Conservation (phyloP, 1,139 yeast genomes). For the Kluyveromyces marxianus region DNA sequence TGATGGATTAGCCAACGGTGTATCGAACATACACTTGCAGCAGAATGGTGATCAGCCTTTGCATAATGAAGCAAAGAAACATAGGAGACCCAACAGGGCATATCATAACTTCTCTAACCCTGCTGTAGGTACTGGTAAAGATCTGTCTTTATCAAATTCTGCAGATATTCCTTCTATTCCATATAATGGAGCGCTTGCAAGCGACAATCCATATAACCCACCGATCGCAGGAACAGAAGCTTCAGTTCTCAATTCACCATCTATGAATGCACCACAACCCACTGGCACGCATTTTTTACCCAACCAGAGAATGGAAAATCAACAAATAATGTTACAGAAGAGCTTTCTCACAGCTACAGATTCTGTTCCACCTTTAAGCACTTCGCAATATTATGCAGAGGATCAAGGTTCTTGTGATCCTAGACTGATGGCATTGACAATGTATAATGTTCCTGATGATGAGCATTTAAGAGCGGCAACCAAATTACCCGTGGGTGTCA, state of each 20-base stretch:
- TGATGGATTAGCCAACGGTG: constrained; percentile 11
- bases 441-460: constrained; percentile 77
- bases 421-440: constrained; percentile 65
- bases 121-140: constrained; percentile 3
- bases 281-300: constrained; percentile 42
- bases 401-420: constrained; percentile 88
- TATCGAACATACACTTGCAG: constrained; percentile 18
- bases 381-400: constrained; percentile 57
- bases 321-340: constrained; percentile 39
- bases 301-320: constrained; percentile 47
- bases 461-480: constrained; percentile 66
- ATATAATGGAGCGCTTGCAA: not conserved
- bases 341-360: constrained; percentile 65
- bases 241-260: not conserved
- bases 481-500: constrained; percentile 72
- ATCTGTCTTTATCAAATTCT: constrained; percentile 2
- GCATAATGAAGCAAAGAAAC: constrained; percentile 9
- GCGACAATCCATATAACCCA: not conserved
- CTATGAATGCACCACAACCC: not conserved
- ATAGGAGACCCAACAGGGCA: constrained; percentile 23
- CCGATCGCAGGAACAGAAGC: not conserved
- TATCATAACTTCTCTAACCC: constrained; percentile 15
- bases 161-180: not conserved
- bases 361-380: constrained; percentile 75
- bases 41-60: constrained; percentile 6